Base-by-base conservation (phyloP, 2,329 filamentous ascomycete species). In the Penicillium thymicola region DNA sequence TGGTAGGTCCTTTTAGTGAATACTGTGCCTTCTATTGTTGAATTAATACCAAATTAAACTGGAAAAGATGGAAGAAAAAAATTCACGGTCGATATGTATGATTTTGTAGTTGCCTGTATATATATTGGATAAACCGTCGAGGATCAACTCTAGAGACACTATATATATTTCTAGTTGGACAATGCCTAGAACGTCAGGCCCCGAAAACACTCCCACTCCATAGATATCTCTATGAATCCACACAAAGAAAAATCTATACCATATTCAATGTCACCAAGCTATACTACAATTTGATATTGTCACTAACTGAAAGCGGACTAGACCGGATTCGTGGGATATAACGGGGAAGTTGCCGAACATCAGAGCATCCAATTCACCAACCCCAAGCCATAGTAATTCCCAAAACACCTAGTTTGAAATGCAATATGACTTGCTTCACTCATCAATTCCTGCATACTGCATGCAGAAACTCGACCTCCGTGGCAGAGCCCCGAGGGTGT, bases 271-370 rank as follows among this genome's bases (percentile, higher is more conserved):
- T 16, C 14, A 27, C 40, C 3, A 23, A 25, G 30, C 16, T 51
- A 36, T 51, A 54, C 51, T 38, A 40, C 41, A 38, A 18, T 38
- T 25, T 34, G 18, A 48, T 21, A 49, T 27, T 30, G 21, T 23
- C 21, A 49, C 51, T 54, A 54, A 54, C 51, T 9, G 10, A 32
- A 54, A 54, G 36, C 16, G 36, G 51, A 40, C 36, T 54, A 54
- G 51, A 27, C 30, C 30, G 14, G 13, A n/a, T 30, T 50, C 36
- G 27, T 30, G 10, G 28, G 23, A 21, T 40, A 38, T 25, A 36
- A 21, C 32, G 38, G 34, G 25, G 48, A 51, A 51, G 10, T n/a
- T 18, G 28, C 44, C 44, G 30, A 36, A 34, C 18, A 46, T 36
- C 18, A 23, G 13, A 34, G 13, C 13, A 11, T 28, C 4, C 27